Percentiles rank a stretch among this genome's conserved stretches.
These are phyloP conservation scores for Ceratocystis papillata DNA, from an alignment of 2,329 filamentous ascomycete species.

Conservation along the genomic window DNA sequence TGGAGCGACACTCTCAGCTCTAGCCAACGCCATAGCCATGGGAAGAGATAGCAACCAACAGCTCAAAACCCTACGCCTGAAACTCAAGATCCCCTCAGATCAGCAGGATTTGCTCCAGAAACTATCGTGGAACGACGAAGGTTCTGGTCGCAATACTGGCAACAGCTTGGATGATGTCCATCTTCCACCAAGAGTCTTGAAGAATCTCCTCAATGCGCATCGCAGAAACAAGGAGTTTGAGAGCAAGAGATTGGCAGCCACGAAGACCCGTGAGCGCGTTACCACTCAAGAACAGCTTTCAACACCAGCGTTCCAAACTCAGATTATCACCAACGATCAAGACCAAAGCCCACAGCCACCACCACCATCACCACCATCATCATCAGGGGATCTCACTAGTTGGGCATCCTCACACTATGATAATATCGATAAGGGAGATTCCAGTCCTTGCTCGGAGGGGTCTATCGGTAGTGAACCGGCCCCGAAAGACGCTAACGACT, in stretches of 20 bases:
- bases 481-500: background rate
- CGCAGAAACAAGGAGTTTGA: background rate
- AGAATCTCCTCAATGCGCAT: slow-evolving; percentile 14
- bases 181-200: slow-evolving; percentile 11
- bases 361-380: background rate
- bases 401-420: too few relatives aligned
- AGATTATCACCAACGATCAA: background rate
- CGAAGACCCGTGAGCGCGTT: background rate
- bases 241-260: background rate
- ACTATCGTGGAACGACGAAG: slow-evolving; percentile 7
- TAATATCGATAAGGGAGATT: too few relatives aligned
- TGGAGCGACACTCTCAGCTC: background rate
- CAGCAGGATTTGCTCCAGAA: slow-evolving; percentile 15
- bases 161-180: slow-evolving; percentile 15
- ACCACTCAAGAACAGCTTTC: background rate
- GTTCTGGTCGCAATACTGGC: slow-evolving; percentile 5
- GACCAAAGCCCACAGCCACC: background rate
- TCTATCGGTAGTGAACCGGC: background rate
- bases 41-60: background rate
- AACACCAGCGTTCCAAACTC: background rate
- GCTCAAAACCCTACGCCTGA: background rate
- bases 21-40: background rate
- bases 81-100: slow-evolving; percentile 7
- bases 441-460: background rate
- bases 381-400: too few relatives aligned